Evolutionary conservation across 805 yeast genomes (phyloP), one percentile per base, ranked within the genome.

Genomic region (Lachancea quebecensis): DNA sequence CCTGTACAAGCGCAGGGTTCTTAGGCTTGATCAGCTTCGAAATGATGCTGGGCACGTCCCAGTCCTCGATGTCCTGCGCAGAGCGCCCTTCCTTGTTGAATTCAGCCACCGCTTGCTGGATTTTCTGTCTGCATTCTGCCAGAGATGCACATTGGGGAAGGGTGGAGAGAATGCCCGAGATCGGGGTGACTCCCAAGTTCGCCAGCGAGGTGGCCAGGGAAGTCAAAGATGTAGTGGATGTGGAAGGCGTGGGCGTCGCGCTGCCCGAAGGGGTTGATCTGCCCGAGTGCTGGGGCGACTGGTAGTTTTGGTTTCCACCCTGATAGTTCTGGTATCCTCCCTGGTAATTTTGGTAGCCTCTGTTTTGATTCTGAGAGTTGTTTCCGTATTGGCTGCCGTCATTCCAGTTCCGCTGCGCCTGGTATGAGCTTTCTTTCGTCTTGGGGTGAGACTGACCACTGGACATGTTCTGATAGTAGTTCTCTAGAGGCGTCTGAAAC

Each of bases 211-310:
- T 76, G 54, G 78, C 77, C 48, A 89, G 70, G 5, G 90, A 82
- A 10, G 87, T 69, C 55, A 90, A 71, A 2, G 95, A 84, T 3
- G 86, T 73, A 9, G 89, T 77, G 5, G 91, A 80, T n/a, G 78
- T 72, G 21, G 68, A 61, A 42, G 75, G 74, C 5, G 74, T 66
- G 34, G 65, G 66, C 2, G 64, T 58, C 10, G 46, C 51, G 59
- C 68, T 50, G 42, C 55, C 52, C 43, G 58, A 42, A 66, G 73
- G 67, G 6, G 64, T 55, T 57, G 69, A 51, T 27, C 33, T 27
- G 8, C 21, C 39, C 10, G 46, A 43, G 17, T 43, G 37, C 57
- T 53, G 41, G n/a, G 60, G 51, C n/a, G 65, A 51, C 38, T 57
- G 70, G 53, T 40, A 57, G 47, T 44, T 43, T 32, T 49, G 46